Base-by-base conservation (phyloP, 2,329 filamentous ascomycete species). In the Chaetomiaceae sp. region DNA sequence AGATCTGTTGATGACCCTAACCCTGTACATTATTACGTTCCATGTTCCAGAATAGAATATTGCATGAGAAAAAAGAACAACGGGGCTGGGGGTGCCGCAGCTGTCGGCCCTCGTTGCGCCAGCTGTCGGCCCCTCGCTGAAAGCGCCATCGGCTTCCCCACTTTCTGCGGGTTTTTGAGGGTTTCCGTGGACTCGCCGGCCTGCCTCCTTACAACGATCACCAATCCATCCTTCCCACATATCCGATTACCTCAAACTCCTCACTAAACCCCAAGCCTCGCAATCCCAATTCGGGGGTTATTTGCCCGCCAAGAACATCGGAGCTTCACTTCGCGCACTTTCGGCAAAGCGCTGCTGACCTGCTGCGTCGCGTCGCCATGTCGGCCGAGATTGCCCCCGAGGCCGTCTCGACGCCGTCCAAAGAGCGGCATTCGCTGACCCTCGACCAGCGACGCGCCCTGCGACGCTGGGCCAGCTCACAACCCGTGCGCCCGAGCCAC, bases 391-490 rank as follows among this genome's bases (percentile, higher is more conserved):
- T 55, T 20, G 48, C 42, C 38, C 52, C 54, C 46, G 55, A 58
- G 38, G 47, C 33, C 38, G 53, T 47, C n/a, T 16, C 44, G 25
- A 64, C 65, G 18, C 53, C 63, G 4, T 56, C 66, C 44, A 75
- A 71, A 57, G 80, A 83, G 66, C 78, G 80, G 9, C 78, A 82
- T 60, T 82, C 80, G 1, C 68, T 84, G 48, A 82, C 80, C 20
- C 78, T 84, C 54, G 80, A 84, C 63, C 80, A 84, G 65, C 79
- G 80, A 30, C 79, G 80, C 58, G 78, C 79, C 23, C 71, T 84
- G 47, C 78, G 80, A 21, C 73, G 77, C 58, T 84, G 80, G 80
- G 80, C 80, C 21, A 79, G 79, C 60, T 71, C 71, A 36, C 80
- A 83, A 62, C 67, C 75, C 13, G 73, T 77, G 23, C 76, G 80